A percentile compares a stretch with the other conserved stretches of the same genome.
phyloP scores from a whole-genome alignment of 2,329 filamentous ascomycete genomes.

The Botrytis elliptica region DNA sequence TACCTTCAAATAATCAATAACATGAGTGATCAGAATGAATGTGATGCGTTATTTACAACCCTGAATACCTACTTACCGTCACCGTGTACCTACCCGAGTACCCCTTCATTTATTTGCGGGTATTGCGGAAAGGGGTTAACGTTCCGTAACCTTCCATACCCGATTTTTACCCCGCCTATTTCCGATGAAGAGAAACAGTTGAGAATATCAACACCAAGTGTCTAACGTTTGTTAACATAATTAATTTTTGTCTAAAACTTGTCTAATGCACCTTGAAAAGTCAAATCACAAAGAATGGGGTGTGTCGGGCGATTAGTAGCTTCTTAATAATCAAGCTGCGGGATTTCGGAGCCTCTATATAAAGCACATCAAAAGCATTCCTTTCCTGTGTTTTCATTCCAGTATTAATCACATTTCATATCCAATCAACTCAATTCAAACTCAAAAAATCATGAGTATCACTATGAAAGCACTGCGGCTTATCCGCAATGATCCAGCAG shows the following conservation, averaged over 20 bases:
- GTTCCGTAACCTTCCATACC: neutral
- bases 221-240: neutral
- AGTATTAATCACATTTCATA: neutral
- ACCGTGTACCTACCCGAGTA: neutral
- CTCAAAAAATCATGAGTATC: neutral
- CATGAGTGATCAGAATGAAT: neutral
- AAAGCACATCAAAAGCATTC: neutral
- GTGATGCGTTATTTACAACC: neutral
- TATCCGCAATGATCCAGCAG: conserved; percentile 16
- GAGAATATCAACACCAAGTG: neutral
- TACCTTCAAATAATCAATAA: neutral
- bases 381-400: neutral
- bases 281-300: neutral
- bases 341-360: neutral
- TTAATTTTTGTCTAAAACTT: too few relatives aligned
- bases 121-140: neutral
- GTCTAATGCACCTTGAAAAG: neutral
- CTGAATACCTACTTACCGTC: neutral
- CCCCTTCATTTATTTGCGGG: neutral
- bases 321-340: conserved; percentile 6
- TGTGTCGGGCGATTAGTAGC: neutral
- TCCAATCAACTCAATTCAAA: too few relatives aligned
- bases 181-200: neutral
- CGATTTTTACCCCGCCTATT: neutral
- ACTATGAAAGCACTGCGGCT: conserved; percentile 34